Conservation (phyloP, 768 basidiomycete species). For the Lactarius trivialis region DNA sequence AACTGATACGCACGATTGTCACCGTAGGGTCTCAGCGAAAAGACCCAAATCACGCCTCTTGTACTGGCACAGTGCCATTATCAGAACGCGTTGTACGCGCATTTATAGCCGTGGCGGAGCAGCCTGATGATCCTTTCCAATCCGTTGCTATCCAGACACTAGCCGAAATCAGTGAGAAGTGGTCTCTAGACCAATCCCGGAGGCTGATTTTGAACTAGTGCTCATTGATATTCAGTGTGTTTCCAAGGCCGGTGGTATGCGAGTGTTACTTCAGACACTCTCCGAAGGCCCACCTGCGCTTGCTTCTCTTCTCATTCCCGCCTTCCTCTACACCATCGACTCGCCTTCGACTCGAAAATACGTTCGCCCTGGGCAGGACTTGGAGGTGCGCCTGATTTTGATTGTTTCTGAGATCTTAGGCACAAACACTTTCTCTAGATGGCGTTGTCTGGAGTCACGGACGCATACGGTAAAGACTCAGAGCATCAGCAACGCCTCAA, state of each 20-base stretch:
- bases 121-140: conserved; percentile 83
- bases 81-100: conserved; percentile 79
- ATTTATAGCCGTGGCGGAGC: conserved; percentile 89
- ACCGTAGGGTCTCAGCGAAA: conserved; percentile 61
- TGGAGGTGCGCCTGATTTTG: conserved; percentile 59
- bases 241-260: conserved; percentile 72
- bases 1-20: conserved; percentile 77
- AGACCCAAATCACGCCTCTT: conserved; percentile 38
- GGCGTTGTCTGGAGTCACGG: conserved; percentile 83
- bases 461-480: conserved; percentile 80
- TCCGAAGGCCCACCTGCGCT: conserved; percentile 88
- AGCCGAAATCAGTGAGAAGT: conserved; percentile 67
- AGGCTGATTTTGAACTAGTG: conserved; percentile 40
- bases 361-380: conserved; percentile 73
- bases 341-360: conserved; percentile 75
- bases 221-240: conserved; percentile 84
- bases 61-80: conserved; percentile 47
- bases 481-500: conserved; percentile 77
- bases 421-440: conserved; percentile 42
- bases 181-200: background rate
- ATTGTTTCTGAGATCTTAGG: background rate
- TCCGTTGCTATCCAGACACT: conserved; percentile 79
- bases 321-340: conserved; percentile 81
- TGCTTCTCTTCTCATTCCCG: conserved; percentile 66
- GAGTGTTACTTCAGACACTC: conserved; percentile 77